Evolutionary conservation across 2,329 filamentous ascomycete species (phyloP).

Genomic region (Hypoxylon sp.): DNA sequence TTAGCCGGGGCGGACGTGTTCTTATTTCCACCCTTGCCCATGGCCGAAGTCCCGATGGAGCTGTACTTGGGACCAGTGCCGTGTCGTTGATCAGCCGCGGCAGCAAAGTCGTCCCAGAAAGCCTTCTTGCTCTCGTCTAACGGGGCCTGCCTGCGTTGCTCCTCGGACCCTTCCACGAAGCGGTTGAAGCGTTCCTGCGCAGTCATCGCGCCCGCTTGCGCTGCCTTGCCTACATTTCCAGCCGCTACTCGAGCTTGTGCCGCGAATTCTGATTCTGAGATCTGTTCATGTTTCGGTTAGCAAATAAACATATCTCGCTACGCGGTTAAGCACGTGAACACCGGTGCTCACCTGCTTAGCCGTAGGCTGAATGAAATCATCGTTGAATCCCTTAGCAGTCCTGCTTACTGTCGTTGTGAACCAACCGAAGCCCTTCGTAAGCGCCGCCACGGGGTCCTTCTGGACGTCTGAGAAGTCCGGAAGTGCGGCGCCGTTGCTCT

Average conservation of each 20-base stretch:
- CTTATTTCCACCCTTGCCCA: conserved; percentile 65
- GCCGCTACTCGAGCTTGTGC: conserved; percentile 73
- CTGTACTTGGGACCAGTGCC: conserved; percentile 57
- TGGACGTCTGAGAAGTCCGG: conserved; percentile 89
- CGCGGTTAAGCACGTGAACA: conserved; percentile 3
- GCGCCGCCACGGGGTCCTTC: conserved; percentile 86
- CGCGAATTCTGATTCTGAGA: conserved; percentile 84
- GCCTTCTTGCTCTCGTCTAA: conserved; percentile 78
- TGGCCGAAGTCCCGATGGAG: conserved; percentile 70
- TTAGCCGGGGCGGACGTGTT: conserved; percentile 52
- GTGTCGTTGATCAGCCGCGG: conserved; percentile 70
- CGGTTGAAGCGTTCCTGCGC: conserved; percentile 85
- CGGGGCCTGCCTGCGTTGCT: conserved; percentile 55
- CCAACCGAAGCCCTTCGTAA: conserved; percentile 96
- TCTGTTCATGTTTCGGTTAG: conserved; percentile 59
- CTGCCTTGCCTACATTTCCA: conserved; percentile 74
- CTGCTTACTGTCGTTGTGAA: conserved; percentile 89
- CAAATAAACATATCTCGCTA: background rate
- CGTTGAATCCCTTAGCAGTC: conserved; percentile 91
- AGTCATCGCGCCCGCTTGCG: conserved; percentile 77
- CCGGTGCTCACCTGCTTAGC: conserved; percentile 78
- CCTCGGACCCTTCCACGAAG: conserved; percentile 83
- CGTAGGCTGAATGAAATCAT: conserved; percentile 91
- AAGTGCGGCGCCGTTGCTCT: conserved; percentile 60
- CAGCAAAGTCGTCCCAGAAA: conserved; percentile 94